Evolutionary conservation across 129 eudicot genomes (phyloP).

Genomic region (Tagetes erecta): DNA sequence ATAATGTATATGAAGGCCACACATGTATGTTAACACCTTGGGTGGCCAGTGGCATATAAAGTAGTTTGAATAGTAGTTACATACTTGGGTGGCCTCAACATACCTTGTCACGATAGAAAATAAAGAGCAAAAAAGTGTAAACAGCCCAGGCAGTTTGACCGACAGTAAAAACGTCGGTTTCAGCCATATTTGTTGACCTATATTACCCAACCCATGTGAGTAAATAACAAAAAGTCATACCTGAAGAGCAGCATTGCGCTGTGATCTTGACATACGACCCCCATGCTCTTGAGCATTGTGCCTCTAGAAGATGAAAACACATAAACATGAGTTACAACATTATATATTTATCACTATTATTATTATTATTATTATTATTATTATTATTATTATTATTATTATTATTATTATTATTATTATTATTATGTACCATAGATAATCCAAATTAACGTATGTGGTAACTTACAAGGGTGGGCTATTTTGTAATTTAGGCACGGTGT

Average conservation of each 20-base stretch:
- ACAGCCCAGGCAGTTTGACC: neutral
- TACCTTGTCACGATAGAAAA: neutral
- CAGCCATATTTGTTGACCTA: neutral
- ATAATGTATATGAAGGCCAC: neutral
- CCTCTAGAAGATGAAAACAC: conserved; percentile 48
- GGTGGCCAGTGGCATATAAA: neutral
- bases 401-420: no score
- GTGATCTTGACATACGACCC: conserved; percentile 89
- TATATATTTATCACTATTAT: neutral
- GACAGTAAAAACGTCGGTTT: neutral
- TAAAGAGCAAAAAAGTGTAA: neutral
- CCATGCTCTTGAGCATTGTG: conserved; percentile 95
- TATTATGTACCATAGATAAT: no score
- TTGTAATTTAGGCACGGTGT: conserved; percentile 4
- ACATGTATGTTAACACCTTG: neutral
- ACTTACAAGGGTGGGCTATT: neutral
- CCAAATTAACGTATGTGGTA: no score
- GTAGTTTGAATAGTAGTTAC: neutral
- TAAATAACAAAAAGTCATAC: conserved; percentile 32
- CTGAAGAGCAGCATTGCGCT: conserved; percentile 94
- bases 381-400: no score
- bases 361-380: no score
- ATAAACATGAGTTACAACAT: neutral
- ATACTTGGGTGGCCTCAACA: neutral
- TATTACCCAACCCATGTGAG: neutral